These are phyloP conservation scores for Cyclospora cayetanensis DNA, from an alignment of 169 alveolate species.

Conservation along the genomic window DNA sequence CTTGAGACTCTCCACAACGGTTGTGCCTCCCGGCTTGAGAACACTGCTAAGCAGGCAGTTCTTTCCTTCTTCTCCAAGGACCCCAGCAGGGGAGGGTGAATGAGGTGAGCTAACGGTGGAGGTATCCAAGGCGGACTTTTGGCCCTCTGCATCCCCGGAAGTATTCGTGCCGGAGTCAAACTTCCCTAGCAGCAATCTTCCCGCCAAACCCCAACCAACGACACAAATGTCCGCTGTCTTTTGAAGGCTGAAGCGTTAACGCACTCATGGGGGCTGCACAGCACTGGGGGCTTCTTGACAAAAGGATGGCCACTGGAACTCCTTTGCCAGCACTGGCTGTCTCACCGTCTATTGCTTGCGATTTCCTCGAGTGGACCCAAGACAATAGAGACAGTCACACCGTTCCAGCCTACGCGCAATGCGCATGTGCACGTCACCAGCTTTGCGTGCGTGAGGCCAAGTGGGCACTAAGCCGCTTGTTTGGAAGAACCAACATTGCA, in stretches of 20 bases:
- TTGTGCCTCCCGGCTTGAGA: neutral
- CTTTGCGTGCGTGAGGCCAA: no score
- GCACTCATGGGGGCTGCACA: neutral
- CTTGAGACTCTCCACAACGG: neutral
- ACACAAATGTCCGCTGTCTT: neutral
- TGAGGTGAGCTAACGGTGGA: neutral
- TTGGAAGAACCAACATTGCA: no score
- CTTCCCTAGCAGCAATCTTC: neutral
- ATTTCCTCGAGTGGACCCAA: neutral
- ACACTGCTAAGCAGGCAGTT: neutral
- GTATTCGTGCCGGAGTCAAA: neutral
- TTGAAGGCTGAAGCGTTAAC: neutral
- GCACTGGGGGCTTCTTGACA: neutral
- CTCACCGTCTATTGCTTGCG: neutral
- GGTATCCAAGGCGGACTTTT: no score
- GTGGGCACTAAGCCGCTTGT: no score
- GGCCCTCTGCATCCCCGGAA: neutral
- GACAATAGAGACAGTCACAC: neutral
- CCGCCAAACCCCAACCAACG: neutral
- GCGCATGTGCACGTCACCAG: neutral
- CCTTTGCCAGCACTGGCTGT: neutral
- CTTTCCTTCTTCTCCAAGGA: neutral
- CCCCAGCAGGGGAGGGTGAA: neutral
- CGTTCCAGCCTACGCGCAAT: neutral
- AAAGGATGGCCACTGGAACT: neutral